Percentiles rank a stretch among this genome's conserved stretches.
phyloP scores from a whole-genome alignment of 139 green algal genomes.

The Parachlorella kessleri region DNA sequence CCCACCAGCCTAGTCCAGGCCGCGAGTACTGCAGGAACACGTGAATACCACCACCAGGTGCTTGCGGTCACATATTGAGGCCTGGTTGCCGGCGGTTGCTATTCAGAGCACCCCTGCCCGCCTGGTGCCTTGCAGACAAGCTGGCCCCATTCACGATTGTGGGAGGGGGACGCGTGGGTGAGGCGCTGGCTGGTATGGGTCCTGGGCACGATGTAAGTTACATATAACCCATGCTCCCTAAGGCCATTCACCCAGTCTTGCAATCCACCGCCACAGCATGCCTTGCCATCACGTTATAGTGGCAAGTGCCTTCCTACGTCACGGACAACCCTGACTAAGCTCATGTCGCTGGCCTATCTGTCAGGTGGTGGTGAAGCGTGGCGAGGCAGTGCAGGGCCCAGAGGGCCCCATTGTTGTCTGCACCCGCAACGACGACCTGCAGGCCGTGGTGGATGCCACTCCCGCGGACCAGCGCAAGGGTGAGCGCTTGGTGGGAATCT shows the following conservation, averaged over 20 bases:
- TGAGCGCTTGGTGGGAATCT: no score
- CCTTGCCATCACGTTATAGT: no score
- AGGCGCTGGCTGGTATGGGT: conserved; percentile 81
- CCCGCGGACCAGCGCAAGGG: conserved; percentile 61
- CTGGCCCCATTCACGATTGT: conserved; percentile 69
- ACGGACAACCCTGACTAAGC: no score
- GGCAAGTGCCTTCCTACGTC: no score
- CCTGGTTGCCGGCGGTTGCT: background rate
- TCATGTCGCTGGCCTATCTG: no score
- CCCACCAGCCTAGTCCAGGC: no score
- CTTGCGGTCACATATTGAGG: no score
- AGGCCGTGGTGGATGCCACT: conserved; percentile 72
- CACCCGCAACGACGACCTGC: conserved; percentile 90
- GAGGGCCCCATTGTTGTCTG: conserved; percentile 87
- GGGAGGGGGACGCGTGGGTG: conserved; percentile 81
- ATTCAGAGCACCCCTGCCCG: background rate
- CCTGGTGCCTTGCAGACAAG: background rate
- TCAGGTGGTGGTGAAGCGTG: conserved; percentile 59
- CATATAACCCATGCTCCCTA: no score
- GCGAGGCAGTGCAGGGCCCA: conserved; percentile 47
- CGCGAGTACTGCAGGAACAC: no score
- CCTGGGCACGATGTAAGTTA: conserved; percentile 67
- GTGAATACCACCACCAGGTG: no score
- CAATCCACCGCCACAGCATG: no score
- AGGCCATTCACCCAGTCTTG: no score